Evolutionary conservation across 805 yeast genomes (phyloP), one percentile per base, ranked within the genome.

Genomic region (Candida fluviatilis): DNA sequence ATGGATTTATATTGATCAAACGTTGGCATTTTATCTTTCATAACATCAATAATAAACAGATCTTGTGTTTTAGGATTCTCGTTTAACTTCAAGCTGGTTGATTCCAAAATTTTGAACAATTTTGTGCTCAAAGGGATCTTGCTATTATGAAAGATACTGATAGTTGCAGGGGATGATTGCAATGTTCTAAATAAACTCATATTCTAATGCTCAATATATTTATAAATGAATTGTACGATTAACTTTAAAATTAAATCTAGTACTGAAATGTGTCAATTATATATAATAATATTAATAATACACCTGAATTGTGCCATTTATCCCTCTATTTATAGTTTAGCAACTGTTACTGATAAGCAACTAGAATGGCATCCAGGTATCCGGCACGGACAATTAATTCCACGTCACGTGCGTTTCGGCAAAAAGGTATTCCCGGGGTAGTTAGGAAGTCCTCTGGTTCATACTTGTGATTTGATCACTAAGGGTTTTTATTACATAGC

Each of bases 141-240:
- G 25, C 58, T 48, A 47, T 64, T 64, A 51, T 67, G 72, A 54
- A 67, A 68, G 28, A 68, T 65, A 37, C 64, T 49, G 31, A 68
- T 57, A 7, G 66, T 64, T 31, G 70, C 69, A 5, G 72, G 71
- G 8, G 67, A 54, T 50, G 55, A 50, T 40, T 68, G 73, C 36
- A 68, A 55, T 11, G 71, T 58, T 57, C 58, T 66, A 51, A 68
- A 68, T 43, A 68, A 62, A 24, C 69, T 60, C 69, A 63, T 64
- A 19, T 26, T 38, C 7, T 7, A 26, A 8, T 26, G n/a, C 15
- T 6, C 10, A 21, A 21, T 6, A 6, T 21, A 6, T 21, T 6
- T 21, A 21, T 21, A 21, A n/a, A n/a, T n/a, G n/a, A n/a, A n/a
- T n/a, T n/a, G n/a, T n/a, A n/a, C n/a, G n/a, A n/a, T n/a, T n/a